Base-by-base conservation (phyloP, 2,329 filamentous ascomycete species). In the Zopfia rhizophila region DNA sequence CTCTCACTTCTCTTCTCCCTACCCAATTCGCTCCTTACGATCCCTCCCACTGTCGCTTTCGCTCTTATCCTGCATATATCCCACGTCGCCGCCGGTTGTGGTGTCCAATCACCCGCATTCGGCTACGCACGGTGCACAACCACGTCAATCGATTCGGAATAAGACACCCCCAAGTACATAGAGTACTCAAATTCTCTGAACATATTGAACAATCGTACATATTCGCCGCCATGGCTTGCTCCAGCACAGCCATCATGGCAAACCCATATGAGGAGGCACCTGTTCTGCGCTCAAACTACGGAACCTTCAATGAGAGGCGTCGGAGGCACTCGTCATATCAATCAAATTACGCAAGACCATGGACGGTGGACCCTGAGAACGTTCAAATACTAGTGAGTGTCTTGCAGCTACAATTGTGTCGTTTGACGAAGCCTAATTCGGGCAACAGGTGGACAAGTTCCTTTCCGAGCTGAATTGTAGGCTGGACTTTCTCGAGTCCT, bases 401-500 rank as follows among this genome's bases (percentile, higher is more conserved):
- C 16, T n/a, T 12, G 33, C 16, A 48, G 28, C 19, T 2, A 17
- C 44, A n/a, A 33, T 19, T 38, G 13, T 27, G 39, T 6, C 27
- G 55, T 38, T 24, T 27, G 17, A 19, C 8, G 19, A 22, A 17
- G 35, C 35, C 22, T 37, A 38, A 21, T 16, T 25, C 17, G 10
- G 30, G 22, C 17, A 27, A 10, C 53, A 88, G 84, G 83, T 94
- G 38, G 90, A 94, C 65, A 75, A 88, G 38, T 94, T 95, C 70
- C 80, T 99, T 43, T 82, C 87, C 27, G 91, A 97, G 68, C 81
- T 99, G 30, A 92, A 95, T 73, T 83, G 88, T 56, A 85, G 93
- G 41, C 79, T 99, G 33, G 91, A 95, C 64, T 89, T 91, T 70
- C 82, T 97, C 33, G 94, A 99, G 73, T 86, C 84, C 54, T 96